Percentiles rank a stretch among this genome's conserved stretches.
Conservation (phyloP, 2,329 filamentous ascomycete genomes). For the Neonectria neomacrospora region DNA sequence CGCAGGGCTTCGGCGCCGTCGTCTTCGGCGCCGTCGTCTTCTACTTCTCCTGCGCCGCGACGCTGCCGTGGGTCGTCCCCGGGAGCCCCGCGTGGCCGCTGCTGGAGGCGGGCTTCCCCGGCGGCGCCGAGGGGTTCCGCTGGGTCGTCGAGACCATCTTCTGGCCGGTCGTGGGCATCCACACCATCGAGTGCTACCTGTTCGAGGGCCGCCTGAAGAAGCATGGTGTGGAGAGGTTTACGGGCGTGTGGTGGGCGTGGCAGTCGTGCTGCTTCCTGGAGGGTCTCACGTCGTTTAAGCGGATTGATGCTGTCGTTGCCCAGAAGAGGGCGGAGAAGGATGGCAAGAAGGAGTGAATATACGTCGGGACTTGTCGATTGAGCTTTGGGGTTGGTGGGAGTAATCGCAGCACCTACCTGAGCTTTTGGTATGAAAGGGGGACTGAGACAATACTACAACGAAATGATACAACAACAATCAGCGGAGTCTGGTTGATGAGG, state of each 20-base stretch:
- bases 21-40: slow-evolving; percentile 66
- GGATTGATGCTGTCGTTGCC: slow-evolving; percentile 62
- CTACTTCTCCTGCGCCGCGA: slow-evolving; percentile 64
- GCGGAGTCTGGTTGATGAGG: too few species aligned
- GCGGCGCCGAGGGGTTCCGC: slow-evolving; percentile 67
- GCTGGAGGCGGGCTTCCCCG: slow-evolving; percentile 64
- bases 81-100: slow-evolving; percentile 62
- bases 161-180: slow-evolving; percentile 69
- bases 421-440: too few species aligned
- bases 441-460: too few species aligned
- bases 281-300: slow-evolving; percentile 60
- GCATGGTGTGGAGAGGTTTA: slow-evolving; percentile 59
- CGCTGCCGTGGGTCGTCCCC: slow-evolving; percentile 60
- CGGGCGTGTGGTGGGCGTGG: slow-evolving; percentile 67
- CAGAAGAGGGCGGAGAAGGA: slow-evolving; percentile 56
- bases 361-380: too few species aligned
- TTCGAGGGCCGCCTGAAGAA: slow-evolving; percentile 61
- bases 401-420: too few species aligned
- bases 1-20: slow-evolving; percentile 58
- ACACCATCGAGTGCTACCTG: slow-evolving; percentile 70
- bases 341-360: slow-evolving; percentile 52
- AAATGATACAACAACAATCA: too few species aligned
- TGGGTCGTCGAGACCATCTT: slow-evolving; percentile 70
- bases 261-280: slow-evolving; percentile 63
- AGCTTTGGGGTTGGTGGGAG: too few species aligned